These are phyloP conservation scores for Fusarium lateritium DNA, from an alignment of 2,329 filamentous ascomycete genomes.

Conservation along the genomic window DNA sequence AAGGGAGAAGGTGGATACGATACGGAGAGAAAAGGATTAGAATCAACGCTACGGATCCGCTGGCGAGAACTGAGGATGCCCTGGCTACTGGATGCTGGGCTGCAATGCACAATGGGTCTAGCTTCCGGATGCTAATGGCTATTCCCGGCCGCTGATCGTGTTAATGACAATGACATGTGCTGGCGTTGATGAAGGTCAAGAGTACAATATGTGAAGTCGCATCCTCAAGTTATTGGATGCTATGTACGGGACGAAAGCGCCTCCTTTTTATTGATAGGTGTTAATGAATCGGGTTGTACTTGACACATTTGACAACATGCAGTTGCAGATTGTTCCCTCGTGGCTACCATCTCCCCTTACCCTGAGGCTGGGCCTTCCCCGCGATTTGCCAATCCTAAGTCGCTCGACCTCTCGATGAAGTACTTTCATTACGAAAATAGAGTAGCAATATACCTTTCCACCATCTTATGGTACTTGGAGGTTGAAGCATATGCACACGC, in stretches of 20 bases:
- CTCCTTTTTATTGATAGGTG: neutral
- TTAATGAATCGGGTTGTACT: neutral
- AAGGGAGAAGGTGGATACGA: conserved; percentile 31
- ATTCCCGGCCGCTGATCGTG: conserved; percentile 12
- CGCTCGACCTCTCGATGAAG: neutral
- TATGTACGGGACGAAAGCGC: neutral
- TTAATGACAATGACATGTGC: neutral
- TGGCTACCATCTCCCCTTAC: conserved; percentile 34
- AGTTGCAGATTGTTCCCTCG: conserved; percentile 18
- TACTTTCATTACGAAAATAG: neutral
- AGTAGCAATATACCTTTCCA: neutral
- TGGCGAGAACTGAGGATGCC: conserved; percentile 5
- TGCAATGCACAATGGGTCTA: conserved; percentile 10
- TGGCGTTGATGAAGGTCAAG: conserved; percentile 1
- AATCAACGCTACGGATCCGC: conserved; percentile 36
- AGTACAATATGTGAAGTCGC: neutral
- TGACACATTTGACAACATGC: neutral
- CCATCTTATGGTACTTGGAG: neutral
- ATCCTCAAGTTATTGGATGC: neutral
- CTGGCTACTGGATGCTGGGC: neutral
- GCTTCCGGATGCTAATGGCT: conserved; percentile 5
- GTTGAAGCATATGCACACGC: conserved; percentile 2
- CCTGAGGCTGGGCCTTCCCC: conserved; percentile 37
- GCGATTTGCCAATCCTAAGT: conserved; percentile 39
- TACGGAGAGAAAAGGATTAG: conserved; percentile 25